Evolutionary conservation across 2,329 filamentous ascomycete species (phyloP).

Genomic region (Rugonectria rugulosa): DNA sequence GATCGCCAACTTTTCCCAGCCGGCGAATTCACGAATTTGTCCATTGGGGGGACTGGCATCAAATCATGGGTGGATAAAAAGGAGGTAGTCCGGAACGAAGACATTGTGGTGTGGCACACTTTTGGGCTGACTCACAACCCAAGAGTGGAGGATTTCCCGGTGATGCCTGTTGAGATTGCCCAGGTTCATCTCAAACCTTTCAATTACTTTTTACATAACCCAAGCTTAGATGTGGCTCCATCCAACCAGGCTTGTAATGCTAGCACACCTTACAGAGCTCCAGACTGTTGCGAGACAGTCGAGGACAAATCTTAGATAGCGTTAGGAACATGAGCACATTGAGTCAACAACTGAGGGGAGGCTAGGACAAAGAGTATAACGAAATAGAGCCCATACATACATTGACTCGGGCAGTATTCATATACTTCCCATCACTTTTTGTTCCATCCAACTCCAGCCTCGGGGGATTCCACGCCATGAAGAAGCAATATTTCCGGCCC

Average conservation of each 20-base stretch:
- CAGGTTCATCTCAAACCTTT: conserved; percentile 57
- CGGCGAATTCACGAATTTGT: conserved; percentile 56
- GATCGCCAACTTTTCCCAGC: conserved; percentile 53
- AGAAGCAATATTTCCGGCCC: too few relatives aligned
- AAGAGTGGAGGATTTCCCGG: conserved; percentile 70
- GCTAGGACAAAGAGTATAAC: too few relatives aligned
- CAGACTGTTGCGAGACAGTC: too few relatives aligned
- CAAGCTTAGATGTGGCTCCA: conserved; percentile 58
- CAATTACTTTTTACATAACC: conserved; percentile 62
- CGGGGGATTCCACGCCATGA: too few relatives aligned
- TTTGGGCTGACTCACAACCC: conserved; percentile 67
- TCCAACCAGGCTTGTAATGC: conserved; percentile 46
- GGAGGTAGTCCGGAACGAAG: conserved; percentile 58
- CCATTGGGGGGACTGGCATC: conserved; percentile 47
- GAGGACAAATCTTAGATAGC: too few relatives aligned
- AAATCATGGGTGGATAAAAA: conserved; percentile 58
- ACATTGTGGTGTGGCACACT: conserved; percentile 60
- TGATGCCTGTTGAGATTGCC: conserved; percentile 70
- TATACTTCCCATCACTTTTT: too few relatives aligned
- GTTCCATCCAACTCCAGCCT: too few relatives aligned
- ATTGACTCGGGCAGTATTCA: too few relatives aligned
- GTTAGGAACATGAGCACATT: too few relatives aligned
- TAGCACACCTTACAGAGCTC: too few relatives aligned
- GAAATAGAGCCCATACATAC: too few relatives aligned
- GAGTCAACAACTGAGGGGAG: too few relatives aligned